These are phyloP conservation scores for Pterothamnion heteromorphum DNA, from an alignment of 31 red algal genomes.

Conservation along the genomic window DNA sequence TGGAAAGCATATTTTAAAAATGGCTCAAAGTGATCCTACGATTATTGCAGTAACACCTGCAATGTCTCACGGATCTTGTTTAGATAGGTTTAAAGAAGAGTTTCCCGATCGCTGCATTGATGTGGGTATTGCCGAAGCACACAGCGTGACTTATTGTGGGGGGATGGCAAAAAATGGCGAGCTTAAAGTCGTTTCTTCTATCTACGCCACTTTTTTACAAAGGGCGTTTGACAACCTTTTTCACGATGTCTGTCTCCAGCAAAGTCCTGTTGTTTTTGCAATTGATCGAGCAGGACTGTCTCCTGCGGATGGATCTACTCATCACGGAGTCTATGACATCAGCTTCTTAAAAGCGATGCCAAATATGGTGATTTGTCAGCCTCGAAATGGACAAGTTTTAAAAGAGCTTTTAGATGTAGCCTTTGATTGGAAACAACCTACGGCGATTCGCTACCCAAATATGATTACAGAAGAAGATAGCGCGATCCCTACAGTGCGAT, in stretches of 20 bases:
- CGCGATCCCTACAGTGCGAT: slow-evolving; percentile 38
- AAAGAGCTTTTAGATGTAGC: slow-evolving; percentile 64
- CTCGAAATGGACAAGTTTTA: slow-evolving; percentile 61
- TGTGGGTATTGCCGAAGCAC: slow-evolving; percentile 76
- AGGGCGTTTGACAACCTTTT: slow-evolving; percentile 72
- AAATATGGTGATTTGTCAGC: slow-evolving; percentile 72
- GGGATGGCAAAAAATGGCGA: slow-evolving; percentile 58
- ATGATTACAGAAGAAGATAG: slow-evolving; percentile 54
- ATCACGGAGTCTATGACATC: slow-evolving; percentile 63
- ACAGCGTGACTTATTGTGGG: slow-evolving; percentile 69
- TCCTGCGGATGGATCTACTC: slow-evolving; percentile 64
- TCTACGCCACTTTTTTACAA: slow-evolving; percentile 77
- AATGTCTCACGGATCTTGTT: slow-evolving; percentile 68
- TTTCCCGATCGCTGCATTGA: slow-evolving; percentile 65
- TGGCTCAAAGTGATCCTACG: slow-evolving; percentile 54
- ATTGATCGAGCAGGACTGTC: slow-evolving; percentile 70
- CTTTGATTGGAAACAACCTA: slow-evolving; percentile 47
- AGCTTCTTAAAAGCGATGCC: slow-evolving; percentile 61
- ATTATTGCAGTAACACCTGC: slow-evolving; percentile 72
- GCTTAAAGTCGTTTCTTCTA: slow-evolving; percentile 56
- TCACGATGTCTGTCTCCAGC: slow-evolving; percentile 67
- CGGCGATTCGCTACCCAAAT: slow-evolving; percentile 58
- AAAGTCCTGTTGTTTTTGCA: slow-evolving; percentile 64
- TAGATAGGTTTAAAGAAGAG: slow-evolving; percentile 59
- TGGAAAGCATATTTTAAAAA: slow-evolving; percentile 54